phyloP scores from a whole-genome alignment of 345 rosid species.

The Camelina hispida region DNA sequence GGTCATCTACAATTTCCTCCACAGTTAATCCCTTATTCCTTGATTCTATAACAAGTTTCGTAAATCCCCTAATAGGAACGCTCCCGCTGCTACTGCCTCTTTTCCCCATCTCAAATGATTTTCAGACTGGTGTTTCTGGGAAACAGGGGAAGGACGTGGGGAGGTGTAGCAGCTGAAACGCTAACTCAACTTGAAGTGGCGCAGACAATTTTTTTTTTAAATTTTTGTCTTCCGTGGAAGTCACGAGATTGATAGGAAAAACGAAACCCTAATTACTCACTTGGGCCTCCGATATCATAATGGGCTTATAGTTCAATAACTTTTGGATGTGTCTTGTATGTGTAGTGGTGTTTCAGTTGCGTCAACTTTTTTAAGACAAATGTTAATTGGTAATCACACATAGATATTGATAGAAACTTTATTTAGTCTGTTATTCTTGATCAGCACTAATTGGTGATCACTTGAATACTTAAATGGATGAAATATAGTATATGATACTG shows the following conservation, averaged over 20 bases:
- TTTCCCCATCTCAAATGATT: background rate
- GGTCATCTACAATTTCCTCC: slow-evolving; percentile 7
- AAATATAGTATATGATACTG: slow-evolving; percentile 19
- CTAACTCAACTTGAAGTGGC: background rate
- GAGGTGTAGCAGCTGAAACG: background rate
- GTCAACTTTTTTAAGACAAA: background rate
- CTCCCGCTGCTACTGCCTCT: background rate
- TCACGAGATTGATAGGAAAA: no score
- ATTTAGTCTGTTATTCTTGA: background rate
- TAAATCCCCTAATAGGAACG: background rate
- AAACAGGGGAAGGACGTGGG: background rate
- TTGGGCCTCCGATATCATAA: no score
- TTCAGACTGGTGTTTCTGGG: background rate
- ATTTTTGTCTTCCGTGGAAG: no score
- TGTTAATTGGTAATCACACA: background rate
- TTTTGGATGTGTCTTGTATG: no score
- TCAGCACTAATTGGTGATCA: background rate
- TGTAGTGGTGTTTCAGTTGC: no score
- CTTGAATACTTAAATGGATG: background rate
- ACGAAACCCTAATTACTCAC: no score
- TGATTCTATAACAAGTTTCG: background rate
- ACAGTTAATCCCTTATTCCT: background rate
- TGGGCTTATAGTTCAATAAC: no score
- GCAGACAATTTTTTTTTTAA: background rate
- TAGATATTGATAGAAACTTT: background rate